phyloP scores from a whole-genome alignment of 139 green algal species.

The Auxenochlorella pyrenoidosa region DNA sequence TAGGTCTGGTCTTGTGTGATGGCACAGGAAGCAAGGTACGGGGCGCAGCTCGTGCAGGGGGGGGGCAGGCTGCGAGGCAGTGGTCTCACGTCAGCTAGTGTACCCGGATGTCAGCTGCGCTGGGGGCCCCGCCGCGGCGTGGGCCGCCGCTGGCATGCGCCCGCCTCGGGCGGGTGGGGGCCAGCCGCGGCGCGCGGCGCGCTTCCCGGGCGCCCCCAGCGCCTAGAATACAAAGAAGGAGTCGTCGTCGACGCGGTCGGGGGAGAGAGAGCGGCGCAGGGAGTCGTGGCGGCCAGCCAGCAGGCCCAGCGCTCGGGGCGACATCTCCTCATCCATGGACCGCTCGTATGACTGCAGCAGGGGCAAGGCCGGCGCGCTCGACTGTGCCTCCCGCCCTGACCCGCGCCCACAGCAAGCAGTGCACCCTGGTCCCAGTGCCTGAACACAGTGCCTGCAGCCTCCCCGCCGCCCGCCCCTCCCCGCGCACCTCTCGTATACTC shows the following conservation, averaged over 20 bases:
- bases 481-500: constrained; percentile 23
- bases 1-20: too few species aligned
- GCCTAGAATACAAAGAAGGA: not conserved
- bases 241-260: not conserved
- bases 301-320: not conserved
- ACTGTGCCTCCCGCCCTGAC: too few species aligned
- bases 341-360: constrained; percentile 16
- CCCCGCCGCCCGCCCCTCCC: not conserved
- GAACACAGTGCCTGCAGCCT: too few species aligned
- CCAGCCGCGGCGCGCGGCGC: not conserved
- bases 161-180: not conserved
- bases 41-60: not conserved
- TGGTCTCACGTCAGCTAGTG: not conserved
- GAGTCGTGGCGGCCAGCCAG: not conserved
- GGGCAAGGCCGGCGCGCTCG: not conserved
- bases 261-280: not conserved
- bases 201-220: too few species aligned
- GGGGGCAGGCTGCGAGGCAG: not conserved
- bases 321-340: constrained; percentile 49
- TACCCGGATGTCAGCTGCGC: not conserved
- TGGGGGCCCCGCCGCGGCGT: not conserved
- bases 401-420: too few species aligned
- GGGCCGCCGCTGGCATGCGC: not conserved
- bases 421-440: too few species aligned
- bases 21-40: too few species aligned